These are phyloP conservation scores for Drechslerella stenobrocha DNA, from an alignment of 2,329 filamentous ascomycete species.

Conservation along the genomic window DNA sequence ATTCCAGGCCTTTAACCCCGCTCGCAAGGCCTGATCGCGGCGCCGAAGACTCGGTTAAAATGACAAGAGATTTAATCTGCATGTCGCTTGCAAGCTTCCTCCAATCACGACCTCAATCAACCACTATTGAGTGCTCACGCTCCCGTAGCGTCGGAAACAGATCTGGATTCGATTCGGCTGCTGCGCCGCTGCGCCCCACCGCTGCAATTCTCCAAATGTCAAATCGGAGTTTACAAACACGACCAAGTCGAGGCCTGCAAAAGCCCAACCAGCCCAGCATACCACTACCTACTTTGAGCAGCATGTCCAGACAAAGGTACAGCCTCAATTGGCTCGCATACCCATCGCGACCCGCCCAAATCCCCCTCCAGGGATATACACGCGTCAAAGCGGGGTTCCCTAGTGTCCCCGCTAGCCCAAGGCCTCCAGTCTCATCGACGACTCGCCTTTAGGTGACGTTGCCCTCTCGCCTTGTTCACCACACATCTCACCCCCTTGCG, in stretches of 20 bases:
- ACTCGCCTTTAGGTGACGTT: constrained; percentile 21
- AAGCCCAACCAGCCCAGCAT: not conserved
- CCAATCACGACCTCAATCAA: not conserved
- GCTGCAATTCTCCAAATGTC: not conserved
- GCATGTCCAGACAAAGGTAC: constrained; percentile 34
- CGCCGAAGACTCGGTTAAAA: not conserved
- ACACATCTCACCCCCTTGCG: constrained; percentile 12
- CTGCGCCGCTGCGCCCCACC: not conserved
- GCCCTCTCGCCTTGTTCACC: constrained; percentile 5
- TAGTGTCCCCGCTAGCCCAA: constrained; percentile 6
- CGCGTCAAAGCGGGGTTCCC: constrained; percentile 25
- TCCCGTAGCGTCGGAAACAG: constrained; percentile 3
- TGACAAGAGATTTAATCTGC: constrained; percentile 2
- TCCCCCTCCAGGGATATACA: constrained; percentile 29
- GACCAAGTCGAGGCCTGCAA: not conserved
- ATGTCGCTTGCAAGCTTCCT: constrained; percentile 2
- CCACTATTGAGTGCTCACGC: not conserved
- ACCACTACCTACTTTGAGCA: constrained; percentile 34
- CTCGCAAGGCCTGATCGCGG: not conserved
- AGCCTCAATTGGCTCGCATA: constrained; percentile 48
- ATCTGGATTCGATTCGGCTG: constrained; percentile 1
- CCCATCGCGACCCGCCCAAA: not conserved
- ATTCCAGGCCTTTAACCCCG: not conserved
- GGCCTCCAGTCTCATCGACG: constrained; percentile 8
- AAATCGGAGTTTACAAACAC: not conserved